Percentiles rank a stretch among this genome's conserved stretches.
phyloP scores from a whole-genome alignment of 208 protist genomes.

The Leishmania lainsoni region DNA sequence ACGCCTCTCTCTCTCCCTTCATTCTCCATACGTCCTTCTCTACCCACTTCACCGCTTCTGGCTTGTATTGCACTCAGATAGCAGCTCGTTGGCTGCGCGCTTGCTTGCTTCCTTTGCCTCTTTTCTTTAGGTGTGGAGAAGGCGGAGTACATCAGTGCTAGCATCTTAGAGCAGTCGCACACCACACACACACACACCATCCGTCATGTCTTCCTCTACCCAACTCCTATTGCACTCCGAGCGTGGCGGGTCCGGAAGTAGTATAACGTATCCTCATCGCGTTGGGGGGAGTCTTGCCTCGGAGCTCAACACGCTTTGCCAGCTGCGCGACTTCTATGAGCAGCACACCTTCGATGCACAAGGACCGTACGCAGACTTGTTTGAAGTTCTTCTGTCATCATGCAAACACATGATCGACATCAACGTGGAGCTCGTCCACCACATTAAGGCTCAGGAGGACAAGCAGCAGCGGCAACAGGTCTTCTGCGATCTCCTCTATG shows the following conservation, averaged over 20 bases:
- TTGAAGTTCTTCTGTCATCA: slow-evolving; percentile 65
- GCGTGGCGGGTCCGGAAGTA: background rate
- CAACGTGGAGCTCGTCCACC: slow-evolving; percentile 20
- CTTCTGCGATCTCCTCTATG: slow-evolving; percentile 15
- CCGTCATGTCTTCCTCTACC: background rate
- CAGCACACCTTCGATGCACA: slow-evolving; percentile 72
- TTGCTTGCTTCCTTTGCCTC: background rate
- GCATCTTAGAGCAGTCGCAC: background rate
- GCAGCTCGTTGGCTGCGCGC: background rate
- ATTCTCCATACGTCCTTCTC: background rate
- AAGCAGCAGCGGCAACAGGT: slow-evolving; percentile 12
- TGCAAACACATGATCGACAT: slow-evolving; percentile 65
- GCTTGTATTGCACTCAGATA: too few species aligned
- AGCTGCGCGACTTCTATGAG: slow-evolving; percentile 51
- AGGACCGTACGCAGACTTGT: slow-evolving; percentile 71
- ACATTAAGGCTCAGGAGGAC: slow-evolving; percentile 10
- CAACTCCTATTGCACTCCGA: background rate
- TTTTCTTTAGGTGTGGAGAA: background rate
- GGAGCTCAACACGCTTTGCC: slow-evolving; percentile 37
- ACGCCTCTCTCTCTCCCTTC: background rate
- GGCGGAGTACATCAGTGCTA: background rate
- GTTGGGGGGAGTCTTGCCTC: slow-evolving; percentile 7
- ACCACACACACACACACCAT: background rate
- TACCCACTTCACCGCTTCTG: too few species aligned
- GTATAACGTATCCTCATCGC: slow-evolving; percentile 8